A percentile compares a stretch with the other conserved stretches of the same genome.
Evolutionary conservation across 306 rosid species (phyloP).

Genomic region (Purshia tridentata): DNA sequence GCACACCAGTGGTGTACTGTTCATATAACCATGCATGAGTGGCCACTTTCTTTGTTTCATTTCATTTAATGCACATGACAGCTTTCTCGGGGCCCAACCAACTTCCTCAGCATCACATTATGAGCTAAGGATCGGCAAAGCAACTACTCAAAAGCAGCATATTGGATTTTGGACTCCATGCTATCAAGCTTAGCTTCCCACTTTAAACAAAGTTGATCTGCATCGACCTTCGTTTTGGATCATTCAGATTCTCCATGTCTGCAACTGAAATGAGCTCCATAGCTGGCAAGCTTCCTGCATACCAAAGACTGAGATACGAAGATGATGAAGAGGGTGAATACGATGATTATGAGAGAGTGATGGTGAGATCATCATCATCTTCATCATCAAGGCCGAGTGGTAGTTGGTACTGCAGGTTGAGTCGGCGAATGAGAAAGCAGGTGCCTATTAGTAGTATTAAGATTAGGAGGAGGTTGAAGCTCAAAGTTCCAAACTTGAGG

Average conservation of each 20-base stretch:
- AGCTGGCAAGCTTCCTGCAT: conserved; percentile 33
- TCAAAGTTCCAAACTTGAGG: conserved; percentile 61
- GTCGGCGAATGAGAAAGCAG: conserved; percentile 21
- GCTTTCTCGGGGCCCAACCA: conserved; percentile 9
- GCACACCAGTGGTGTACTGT: too few species aligned
- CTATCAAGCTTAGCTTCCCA: too few species aligned
- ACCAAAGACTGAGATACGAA: conserved; percentile 48
- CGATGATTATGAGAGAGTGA: conserved; percentile 21
- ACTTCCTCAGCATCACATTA: not conserved
- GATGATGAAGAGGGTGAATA: conserved; percentile 18
- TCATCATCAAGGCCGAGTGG: not conserved
- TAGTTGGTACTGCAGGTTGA: conserved; percentile 38
- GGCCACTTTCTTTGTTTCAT: conserved; percentile 20
- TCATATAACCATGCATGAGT: not conserved
- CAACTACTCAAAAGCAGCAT: conserved; percentile 27
- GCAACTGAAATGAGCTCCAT: too few species aligned
- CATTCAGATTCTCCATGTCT: too few species aligned
- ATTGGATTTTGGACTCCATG: conserved; percentile 1
- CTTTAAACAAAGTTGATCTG: too few species aligned
- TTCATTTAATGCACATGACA: conserved; percentile 42
- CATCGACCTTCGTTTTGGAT: too few species aligned
- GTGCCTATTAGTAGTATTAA: conserved; percentile 10
- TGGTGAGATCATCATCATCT: conserved; percentile 16
- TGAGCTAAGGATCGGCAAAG: conserved; percentile 1
- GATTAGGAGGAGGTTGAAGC: conserved; percentile 51